phyloP scores from a whole-genome alignment of 2,329 filamentous ascomycete genomes.

The Aspergillus glaucus region DNA sequence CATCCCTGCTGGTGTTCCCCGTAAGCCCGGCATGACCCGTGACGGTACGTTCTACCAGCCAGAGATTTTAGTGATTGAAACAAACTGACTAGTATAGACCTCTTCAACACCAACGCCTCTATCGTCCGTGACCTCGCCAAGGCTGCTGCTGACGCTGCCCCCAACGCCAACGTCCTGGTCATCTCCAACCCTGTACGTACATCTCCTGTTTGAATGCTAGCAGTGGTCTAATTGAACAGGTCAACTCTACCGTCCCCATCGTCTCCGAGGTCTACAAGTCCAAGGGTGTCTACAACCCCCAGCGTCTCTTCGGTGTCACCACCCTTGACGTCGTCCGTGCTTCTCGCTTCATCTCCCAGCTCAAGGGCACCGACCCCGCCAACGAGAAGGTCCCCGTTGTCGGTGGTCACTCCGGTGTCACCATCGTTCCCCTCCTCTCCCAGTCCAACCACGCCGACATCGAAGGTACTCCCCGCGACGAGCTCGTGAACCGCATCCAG shows the following conservation, averaged over 20 bases:
- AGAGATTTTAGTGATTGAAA: background rate
- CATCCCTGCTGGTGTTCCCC: slow-evolving; percentile 96
- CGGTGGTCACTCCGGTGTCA: slow-evolving; percentile 94
- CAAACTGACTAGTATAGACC: slow-evolving; percentile 49
- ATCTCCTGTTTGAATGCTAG: background rate
- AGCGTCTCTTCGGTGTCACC: slow-evolving; percentile 98
- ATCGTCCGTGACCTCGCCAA: slow-evolving; percentile 98
- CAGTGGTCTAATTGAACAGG: slow-evolving; percentile 33
- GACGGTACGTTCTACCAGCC: slow-evolving; percentile 55
- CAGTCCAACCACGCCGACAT: slow-evolving; percentile 86
- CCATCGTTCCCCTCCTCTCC: slow-evolving; percentile 95
- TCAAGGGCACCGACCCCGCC: slow-evolving; percentile 84
- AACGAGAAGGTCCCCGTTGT: slow-evolving; percentile 94
- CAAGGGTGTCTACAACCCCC: slow-evolving; percentile 95
- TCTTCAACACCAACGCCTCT: slow-evolving; percentile 99
- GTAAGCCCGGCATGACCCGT: slow-evolving; percentile 99
- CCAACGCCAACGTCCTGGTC: slow-evolving; percentile 91
- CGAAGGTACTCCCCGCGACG: slow-evolving; percentile 63
- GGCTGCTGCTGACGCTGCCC: slow-evolving; percentile 79
- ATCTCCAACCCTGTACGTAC: slow-evolving; percentile 83
- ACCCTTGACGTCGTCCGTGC: slow-evolving; percentile 98
- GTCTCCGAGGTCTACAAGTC: slow-evolving; percentile 94
- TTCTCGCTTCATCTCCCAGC: slow-evolving; percentile 92
- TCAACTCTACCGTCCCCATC: slow-evolving; percentile 99
- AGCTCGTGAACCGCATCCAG: slow-evolving; percentile 89